phyloP scores from a whole-genome alignment of 352 stramenopile species.

The Phytophthora foliorum region DNA sequence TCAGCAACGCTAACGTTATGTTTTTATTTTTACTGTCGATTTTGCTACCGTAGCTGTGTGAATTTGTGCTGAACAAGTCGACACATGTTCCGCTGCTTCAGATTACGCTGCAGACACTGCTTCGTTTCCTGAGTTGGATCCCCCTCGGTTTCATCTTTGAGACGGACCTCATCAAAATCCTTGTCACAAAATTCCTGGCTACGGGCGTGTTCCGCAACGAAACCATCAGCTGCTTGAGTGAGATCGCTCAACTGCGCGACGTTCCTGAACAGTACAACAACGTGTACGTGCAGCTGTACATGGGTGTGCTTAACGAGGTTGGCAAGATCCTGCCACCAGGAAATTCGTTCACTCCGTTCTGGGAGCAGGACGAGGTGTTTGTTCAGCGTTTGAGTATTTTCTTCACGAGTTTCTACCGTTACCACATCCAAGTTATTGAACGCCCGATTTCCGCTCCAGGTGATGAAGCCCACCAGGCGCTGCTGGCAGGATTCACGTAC shows the following conservation, averaged over 20 bases:
- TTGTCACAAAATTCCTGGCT: slow-evolving; percentile 97
- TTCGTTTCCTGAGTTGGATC: slow-evolving; percentile 99
- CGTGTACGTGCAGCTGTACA: slow-evolving; percentile 96
- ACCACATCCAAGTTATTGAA: slow-evolving; percentile 97
- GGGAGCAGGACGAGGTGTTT: slow-evolving; percentile 97
- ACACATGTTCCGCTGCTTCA: slow-evolving; percentile 94
- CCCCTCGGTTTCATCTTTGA: slow-evolving; percentile 99
- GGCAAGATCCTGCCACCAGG: slow-evolving; percentile 92
- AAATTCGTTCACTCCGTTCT: slow-evolving; percentile 93
- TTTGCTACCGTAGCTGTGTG: slow-evolving; percentile 87
- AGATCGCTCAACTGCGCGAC: slow-evolving; percentile 97
- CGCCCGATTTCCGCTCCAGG: slow-evolving; percentile 72
- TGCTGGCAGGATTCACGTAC: slow-evolving; percentile 95
- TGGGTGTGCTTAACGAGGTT: slow-evolving; percentile 94
- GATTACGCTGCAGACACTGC: slow-evolving; percentile 97
- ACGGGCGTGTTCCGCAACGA: slow-evolving; percentile 97
- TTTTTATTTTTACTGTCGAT: slow-evolving; percentile 8
- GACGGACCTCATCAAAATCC: slow-evolving; percentile 95
- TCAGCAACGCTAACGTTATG: slow-evolving; percentile 5
- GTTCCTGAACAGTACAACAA: slow-evolving; percentile 94
- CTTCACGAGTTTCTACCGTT: slow-evolving; percentile 95
- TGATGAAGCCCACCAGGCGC: slow-evolving; percentile 91
- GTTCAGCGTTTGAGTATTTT: slow-evolving; percentile 98
- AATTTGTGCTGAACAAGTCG: slow-evolving; percentile 98
- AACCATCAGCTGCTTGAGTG: slow-evolving; percentile 98